phyloP scores from a whole-genome alignment of 1,139 yeast species.

The Suhomyces bribrorum region DNA sequence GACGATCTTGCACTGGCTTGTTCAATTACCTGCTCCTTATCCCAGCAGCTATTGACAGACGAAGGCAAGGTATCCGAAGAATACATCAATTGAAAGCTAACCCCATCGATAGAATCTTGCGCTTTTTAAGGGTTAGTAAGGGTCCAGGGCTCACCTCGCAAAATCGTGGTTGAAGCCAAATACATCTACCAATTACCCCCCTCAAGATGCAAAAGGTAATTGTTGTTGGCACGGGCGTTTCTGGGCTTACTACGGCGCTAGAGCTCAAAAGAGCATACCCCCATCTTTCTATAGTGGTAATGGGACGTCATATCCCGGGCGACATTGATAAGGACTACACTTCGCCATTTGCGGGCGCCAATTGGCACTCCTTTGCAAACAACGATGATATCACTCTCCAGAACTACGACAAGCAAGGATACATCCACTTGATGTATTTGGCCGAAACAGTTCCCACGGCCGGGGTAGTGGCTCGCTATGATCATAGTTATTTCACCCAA shows the following conservation, averaged over 20 bases:
- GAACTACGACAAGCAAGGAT: slow-evolving; percentile 41
- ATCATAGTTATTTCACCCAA: slow-evolving; percentile 32
- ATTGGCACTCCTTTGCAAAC: slow-evolving; percentile 49
- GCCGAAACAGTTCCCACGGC: slow-evolving; percentile 44
- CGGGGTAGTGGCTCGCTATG: slow-evolving; percentile 43
- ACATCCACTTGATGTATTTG: slow-evolving; percentile 39
- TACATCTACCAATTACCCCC: not conserved
- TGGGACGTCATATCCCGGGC: slow-evolving; percentile 41
- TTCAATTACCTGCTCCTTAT: no score
- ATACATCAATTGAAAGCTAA: no score
- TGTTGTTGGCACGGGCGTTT: slow-evolving; percentile 45
- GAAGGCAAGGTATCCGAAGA: no score
- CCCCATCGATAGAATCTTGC: no score
- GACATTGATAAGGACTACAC: slow-evolving; percentile 38
- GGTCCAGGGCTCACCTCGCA: no score
- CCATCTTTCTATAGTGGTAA: slow-evolving; percentile 27
- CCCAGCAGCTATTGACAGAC: no score
- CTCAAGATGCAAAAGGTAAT: slow-evolving; percentile 18
- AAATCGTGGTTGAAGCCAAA: no score
- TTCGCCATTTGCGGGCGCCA: slow-evolving; percentile 48
- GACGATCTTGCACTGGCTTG: no score
- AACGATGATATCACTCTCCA: slow-evolving; percentile 34
- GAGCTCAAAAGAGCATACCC: slow-evolving; percentile 27
- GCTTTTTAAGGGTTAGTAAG: no score
- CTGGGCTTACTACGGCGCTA: slow-evolving; percentile 43